Evolutionary conservation across 148 eudicot genomes (phyloP).

Genomic region (Rhododendron williamsianum): DNA sequence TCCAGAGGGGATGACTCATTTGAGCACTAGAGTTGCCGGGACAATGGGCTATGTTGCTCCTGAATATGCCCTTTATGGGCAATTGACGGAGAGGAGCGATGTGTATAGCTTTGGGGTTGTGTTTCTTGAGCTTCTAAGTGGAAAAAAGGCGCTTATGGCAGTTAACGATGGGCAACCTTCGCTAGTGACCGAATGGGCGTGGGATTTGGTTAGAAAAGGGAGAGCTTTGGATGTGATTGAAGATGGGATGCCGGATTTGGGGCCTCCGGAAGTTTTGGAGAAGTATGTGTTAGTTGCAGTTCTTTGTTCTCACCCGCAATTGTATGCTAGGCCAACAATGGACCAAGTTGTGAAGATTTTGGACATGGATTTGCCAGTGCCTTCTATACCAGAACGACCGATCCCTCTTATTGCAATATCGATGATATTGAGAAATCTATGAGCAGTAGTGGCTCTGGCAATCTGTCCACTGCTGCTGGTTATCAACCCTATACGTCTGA

Average conservation of each 20-base stretch:
- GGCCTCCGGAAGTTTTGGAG: constrained; percentile 60
- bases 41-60: constrained; percentile 97
- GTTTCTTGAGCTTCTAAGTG: constrained; percentile 77
- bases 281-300: constrained; percentile 75
- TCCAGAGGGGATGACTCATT: constrained; percentile 75
- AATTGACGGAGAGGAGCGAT: constrained; percentile 79
- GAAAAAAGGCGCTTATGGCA: constrained; percentile 64
- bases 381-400: constrained; percentile 73
- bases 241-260: constrained; percentile 50
- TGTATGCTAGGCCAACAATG: constrained; percentile 91
- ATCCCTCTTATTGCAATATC: constrained; percentile 53
- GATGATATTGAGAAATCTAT: constrained; percentile 69
- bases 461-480: constrained; percentile 47
- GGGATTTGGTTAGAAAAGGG: constrained; percentile 69
- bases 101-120: constrained; percentile 88
- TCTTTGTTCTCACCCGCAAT: constrained; percentile 82
- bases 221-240: constrained; percentile 64
- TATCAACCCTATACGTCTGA: constrained; percentile 47
- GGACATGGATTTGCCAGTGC: constrained; percentile 63
- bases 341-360: constrained; percentile 81
- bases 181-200: constrained; percentile 82
- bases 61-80: constrained; percentile 84
- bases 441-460: constrained; percentile 67
- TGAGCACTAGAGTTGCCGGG: constrained; percentile 89
- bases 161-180: constrained; percentile 50